These are phyloP conservation scores for Carallia brachiata DNA, from an alignment of 345 rosid species.

Conservation along the genomic window DNA sequence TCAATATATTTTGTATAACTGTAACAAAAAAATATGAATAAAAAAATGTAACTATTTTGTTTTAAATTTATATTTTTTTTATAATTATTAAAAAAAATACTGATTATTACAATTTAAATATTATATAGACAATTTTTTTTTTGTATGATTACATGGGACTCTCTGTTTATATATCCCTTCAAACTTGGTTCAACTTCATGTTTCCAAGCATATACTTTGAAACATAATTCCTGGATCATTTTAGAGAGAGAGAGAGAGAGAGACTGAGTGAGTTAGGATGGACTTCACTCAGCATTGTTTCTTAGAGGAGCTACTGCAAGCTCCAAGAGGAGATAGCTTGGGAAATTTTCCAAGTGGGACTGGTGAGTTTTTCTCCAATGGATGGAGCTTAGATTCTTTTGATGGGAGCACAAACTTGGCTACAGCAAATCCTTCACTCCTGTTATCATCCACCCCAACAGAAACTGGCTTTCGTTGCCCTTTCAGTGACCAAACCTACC, in stretches of 20 bases:
- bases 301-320: conserved; percentile 61
- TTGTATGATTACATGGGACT: too few species aligned
- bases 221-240: not conserved
- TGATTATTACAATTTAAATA: too few species aligned
- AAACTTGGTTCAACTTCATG: conserved; percentile 4
- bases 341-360: conserved; percentile 29
- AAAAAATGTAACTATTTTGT: too few species aligned
- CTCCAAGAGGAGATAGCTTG: conserved; percentile 50
- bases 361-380: conserved; percentile 38
- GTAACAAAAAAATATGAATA: too few species aligned
- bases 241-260: conserved; percentile 10
- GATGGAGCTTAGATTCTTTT: conserved; percentile 52
- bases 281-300: conserved; percentile 62
- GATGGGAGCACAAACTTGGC: conserved; percentile 30
- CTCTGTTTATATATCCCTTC: not conserved
- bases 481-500: conserved; percentile 30
- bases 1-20: too few species aligned
- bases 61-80: too few species aligned
- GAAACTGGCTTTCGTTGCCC: conserved; percentile 42
- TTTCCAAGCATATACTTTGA: not conserved
- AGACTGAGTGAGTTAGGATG: conserved; percentile 24
- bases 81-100: too few species aligned
- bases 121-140: too few species aligned
- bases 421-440: conserved; percentile 32
- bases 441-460: conserved; percentile 30